phyloP scores from a whole-genome alignment of 257 asterid species.

The Nicotiana tomentosiformis region DNA sequence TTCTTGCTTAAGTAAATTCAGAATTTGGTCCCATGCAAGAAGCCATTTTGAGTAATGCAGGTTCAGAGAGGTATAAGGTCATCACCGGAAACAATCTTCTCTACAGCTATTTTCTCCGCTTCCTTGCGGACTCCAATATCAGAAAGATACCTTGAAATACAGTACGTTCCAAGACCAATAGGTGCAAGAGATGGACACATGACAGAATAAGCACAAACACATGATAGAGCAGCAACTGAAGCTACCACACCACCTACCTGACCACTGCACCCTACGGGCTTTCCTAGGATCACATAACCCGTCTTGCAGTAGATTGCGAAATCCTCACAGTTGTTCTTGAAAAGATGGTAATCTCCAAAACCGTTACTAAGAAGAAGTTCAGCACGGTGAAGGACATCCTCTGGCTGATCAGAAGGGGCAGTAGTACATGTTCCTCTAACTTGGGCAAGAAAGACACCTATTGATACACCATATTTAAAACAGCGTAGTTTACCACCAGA shows the following conservation, averaged over 20 bases:
- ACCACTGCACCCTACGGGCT: conserved; percentile 62
- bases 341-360: conserved; percentile 60
- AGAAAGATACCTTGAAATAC: conserved; percentile 42
- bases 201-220: too few relatives aligned
- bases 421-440: conserved; percentile 81
- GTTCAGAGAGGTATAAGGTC: not conserved
- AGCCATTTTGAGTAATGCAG: not conserved
- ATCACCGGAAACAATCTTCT: conserved; percentile 38
- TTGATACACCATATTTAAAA: conserved; percentile 50
- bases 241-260: conserved; percentile 23
- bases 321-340: conserved; percentile 85
- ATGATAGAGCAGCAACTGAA: too few relatives aligned
- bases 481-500: conserved; percentile 53
- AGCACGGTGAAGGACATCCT: conserved; percentile 60
- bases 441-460: conserved; percentile 48
- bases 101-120: conserved; percentile 60
- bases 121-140: conserved; percentile 77
- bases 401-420: conserved; percentile 54
- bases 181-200: conserved; percentile 31
- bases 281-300: conserved; percentile 49
- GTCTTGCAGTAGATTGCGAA: conserved; percentile 86
- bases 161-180: conserved; percentile 57
- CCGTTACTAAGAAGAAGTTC: conserved; percentile 61
- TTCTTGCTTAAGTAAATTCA: not conserved
- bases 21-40: not conserved